Evolutionary conservation across 495 filamentous ascomycete species (phyloP).

Genomic region (Ascodesmis nigricans): DNA sequence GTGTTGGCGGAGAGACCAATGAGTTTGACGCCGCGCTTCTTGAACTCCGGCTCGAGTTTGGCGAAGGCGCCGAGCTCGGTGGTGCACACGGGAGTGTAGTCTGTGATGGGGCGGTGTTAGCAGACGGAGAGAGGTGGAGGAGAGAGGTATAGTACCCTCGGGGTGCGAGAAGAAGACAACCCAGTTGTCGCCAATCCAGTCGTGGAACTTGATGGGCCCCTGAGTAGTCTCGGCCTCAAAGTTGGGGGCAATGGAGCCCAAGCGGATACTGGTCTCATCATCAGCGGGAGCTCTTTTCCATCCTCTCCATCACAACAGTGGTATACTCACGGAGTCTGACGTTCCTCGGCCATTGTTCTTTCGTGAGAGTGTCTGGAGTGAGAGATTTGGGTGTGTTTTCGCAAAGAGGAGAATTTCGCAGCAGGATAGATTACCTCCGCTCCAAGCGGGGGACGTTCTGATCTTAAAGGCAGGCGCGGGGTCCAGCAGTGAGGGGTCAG

Average conservation of each 20-base stretch:
- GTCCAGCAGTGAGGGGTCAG: too few relatives aligned
- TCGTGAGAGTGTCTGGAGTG: too few relatives aligned
- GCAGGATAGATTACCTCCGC: too few relatives aligned
- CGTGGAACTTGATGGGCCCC: slow-evolving; percentile 88
- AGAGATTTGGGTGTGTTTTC: too few relatives aligned
- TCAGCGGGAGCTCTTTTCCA: not conserved
- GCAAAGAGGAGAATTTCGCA: too few relatives aligned
- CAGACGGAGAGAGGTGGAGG: slow-evolving; percentile 14
- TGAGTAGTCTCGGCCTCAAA: slow-evolving; percentile 83
- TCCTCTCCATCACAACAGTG: not conserved
- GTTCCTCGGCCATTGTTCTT: slow-evolving; percentile 14
- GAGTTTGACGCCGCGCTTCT: slow-evolving; percentile 40
- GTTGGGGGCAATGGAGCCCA: slow-evolving; percentile 76
- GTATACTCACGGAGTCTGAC: slow-evolving; percentile 13
- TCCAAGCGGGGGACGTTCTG: too few relatives aligned
- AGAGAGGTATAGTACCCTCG: slow-evolving; percentile 29
- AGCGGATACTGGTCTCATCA: slow-evolving; percentile 36
- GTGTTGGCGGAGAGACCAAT: slow-evolving; percentile 44
- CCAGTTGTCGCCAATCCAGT: slow-evolving; percentile 89
- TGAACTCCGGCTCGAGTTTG: slow-evolving; percentile 38
- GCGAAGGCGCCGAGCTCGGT: slow-evolving; percentile 49
- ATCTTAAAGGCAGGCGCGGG: too few relatives aligned
- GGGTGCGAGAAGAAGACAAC: slow-evolving; percentile 94
- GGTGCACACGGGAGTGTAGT: slow-evolving; percentile 81
- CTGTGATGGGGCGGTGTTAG: slow-evolving; percentile 17